phyloP scores from a whole-genome alignment of 2,329 filamentous ascomycete species.

The Grosmannia penicillata region DNA sequence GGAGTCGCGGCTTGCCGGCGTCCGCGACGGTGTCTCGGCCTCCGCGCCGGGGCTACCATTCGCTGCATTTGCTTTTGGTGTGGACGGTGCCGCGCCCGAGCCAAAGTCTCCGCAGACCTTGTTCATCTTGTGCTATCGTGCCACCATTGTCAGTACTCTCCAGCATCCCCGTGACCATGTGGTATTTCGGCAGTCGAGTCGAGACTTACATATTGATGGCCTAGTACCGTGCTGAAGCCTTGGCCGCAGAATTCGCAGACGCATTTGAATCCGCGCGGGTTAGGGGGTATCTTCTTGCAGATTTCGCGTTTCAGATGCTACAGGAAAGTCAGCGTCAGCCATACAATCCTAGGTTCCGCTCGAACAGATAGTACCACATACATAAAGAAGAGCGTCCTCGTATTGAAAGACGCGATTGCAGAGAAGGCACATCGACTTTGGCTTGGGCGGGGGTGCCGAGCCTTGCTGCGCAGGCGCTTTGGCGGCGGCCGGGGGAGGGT shows the following conservation, averaged over 20 bases:
- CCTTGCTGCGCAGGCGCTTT: too few relatives aligned
- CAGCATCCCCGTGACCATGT: background rate
- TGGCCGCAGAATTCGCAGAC: conserved; percentile 30
- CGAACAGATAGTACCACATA: conserved; percentile 11
- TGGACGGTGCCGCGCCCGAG: background rate
- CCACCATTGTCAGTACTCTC: background rate
- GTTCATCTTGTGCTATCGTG: conserved; percentile 22
- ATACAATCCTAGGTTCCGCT: too few relatives aligned
- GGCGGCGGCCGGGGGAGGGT: too few relatives aligned
- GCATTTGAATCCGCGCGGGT: conserved; percentile 17
- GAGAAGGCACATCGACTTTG: conserved; percentile 10
- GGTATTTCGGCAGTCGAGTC: background rate
- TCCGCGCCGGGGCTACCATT: background rate
- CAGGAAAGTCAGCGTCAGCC: too few relatives aligned
- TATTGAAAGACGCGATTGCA: conserved; percentile 23
- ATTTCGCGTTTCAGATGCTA: conserved; percentile 22
- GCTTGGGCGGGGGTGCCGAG: too few relatives aligned
- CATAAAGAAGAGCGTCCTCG: conserved; percentile 15
- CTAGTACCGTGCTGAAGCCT: conserved; percentile 25
- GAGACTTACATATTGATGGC: conserved; percentile 24
- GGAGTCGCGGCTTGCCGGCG: background rate
- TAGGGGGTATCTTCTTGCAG: conserved; percentile 16
- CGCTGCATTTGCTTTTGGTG: background rate
- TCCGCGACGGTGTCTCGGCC: background rate
- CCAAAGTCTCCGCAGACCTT: conserved; percentile 28